These are phyloP conservation scores for Xylaria grammica DNA, from an alignment of 495 filamentous ascomycete species.

Conservation along the genomic window DNA sequence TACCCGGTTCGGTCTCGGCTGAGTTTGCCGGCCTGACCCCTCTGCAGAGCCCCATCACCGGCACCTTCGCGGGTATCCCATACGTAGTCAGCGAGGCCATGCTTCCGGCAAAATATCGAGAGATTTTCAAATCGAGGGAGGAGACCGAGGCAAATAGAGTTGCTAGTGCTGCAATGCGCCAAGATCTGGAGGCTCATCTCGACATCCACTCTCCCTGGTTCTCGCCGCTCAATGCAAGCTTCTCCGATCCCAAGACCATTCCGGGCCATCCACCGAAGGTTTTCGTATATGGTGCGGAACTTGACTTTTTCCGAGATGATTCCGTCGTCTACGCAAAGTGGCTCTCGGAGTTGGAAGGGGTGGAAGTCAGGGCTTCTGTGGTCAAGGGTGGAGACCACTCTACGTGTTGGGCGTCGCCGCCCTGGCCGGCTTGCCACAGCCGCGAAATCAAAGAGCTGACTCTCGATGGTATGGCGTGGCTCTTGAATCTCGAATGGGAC, in stretches of 20 bases:
- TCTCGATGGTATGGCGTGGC: conserved; percentile 8
- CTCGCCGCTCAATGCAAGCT: neutral
- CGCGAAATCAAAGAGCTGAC: neutral
- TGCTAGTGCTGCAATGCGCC: neutral
- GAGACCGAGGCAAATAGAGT: conserved; percentile 1
- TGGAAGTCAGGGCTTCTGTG: conserved; percentile 2
- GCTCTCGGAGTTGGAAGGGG: conserved; percentile 8
- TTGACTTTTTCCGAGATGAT: conserved; percentile 21
- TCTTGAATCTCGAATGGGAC: conserved; percentile 10
- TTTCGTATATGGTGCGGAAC: conserved; percentile 8
- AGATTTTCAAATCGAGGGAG: conserved; percentile 4
- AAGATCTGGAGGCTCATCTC: conserved; percentile 1
- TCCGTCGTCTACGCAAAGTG: conserved; percentile 17
- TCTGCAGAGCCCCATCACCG: conserved; percentile 4
- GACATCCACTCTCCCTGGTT: conserved; percentile 7
- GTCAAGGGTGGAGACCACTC: neutral
- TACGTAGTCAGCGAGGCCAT: neutral
- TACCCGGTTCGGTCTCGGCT: conserved; percentile 2
- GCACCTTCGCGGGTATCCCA: conserved; percentile 4
- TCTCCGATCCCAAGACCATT: neutral
- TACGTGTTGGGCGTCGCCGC: neutral
- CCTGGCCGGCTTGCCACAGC: neutral
- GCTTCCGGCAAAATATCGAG: conserved; percentile 9
- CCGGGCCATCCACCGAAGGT: conserved; percentile 7
- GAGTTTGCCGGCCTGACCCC: neutral